Base-by-base conservation (phyloP, 257 asterid genomes). In the Avicennia marina region DNA sequence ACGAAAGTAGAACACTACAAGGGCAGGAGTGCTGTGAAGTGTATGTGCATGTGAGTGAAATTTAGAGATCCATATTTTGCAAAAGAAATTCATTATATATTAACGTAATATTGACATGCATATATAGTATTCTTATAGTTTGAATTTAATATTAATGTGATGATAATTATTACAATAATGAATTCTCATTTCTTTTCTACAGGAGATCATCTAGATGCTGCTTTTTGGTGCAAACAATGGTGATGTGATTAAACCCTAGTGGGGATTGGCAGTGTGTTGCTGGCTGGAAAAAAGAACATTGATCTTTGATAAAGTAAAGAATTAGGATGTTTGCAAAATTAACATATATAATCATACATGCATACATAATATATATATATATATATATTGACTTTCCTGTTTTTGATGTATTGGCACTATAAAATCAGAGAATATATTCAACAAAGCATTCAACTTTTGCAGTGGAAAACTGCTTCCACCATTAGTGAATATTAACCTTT, bases 401-500 rank as follows among this genome's bases (percentile, higher is more conserved):
- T 48, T 3, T 72, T 68, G 77, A 75, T 79, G 72, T 66, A 67
- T 64, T 70, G 76, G 78, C 88, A 78, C 86, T 73, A 64, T 53
- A 68, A 49, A 11, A 34, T 21, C 13, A 52, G 79, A 76, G 74
- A n/a, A n/a, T n/a, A 72, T 75, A 83, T 83, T 83, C 82, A 80
- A 83, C 75, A 53, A 65, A 34, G 82, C 75, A 72, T 75, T 84
- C 80, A 48, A 62, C 76, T 77, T 75, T 66, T 70, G 69, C 51
- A 25, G 50, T 77, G 73, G 82, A 79, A 83, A 83, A 75, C 77
- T 60, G 68, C 73, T 71, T 60, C 72, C 80, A 72, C 85, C 74
- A 82, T 65, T 60, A 34, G 65, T 78, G 70, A 62, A 68, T 68
- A 48, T 51, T 33, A 57, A 32, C 51, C 81, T 75, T 72, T 72